Conservation (phyloP, 805 yeast genomes). For the Candida khao-thaluensis region DNA sequence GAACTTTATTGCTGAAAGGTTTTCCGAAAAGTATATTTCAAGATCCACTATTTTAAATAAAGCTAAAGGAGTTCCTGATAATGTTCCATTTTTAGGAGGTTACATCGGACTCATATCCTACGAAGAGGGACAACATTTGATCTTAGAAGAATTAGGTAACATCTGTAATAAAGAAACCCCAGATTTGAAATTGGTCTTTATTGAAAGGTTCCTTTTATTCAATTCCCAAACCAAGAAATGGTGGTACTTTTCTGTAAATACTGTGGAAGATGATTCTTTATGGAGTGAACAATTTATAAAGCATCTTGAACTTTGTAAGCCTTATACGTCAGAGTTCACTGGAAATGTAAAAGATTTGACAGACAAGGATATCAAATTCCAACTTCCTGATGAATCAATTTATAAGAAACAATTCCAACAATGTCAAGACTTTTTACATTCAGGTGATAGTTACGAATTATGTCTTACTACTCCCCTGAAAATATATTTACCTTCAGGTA, state of each 20-base stretch:
- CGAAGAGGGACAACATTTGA: conserved; percentile 70
- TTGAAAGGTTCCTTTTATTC: conserved; percentile 61
- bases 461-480: conserved; percentile 81
- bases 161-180: conserved; percentile 45
- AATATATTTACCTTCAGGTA: conserved; percentile 47
- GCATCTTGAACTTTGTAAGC: conserved; percentile 11
- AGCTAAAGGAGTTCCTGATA: conserved; percentile 21
- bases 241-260: conserved; percentile 53
- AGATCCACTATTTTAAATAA: conserved; percentile 25
- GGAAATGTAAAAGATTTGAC: conserved; percentile 26
- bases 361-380: conserved; percentile 24
- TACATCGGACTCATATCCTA: conserved; percentile 82
- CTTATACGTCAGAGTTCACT: not conserved
- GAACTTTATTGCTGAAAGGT: conserved; percentile 49
- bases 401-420: conserved; percentile 56
- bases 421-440: conserved; percentile 65
- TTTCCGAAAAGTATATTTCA: conserved; percentile 39
- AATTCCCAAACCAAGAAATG: conserved; percentile 47
- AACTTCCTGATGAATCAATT: conserved; percentile 50
- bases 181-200: conserved; percentile 70
- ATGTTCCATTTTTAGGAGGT: conserved; percentile 88
- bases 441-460: conserved; percentile 92
- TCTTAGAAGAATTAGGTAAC: conserved; percentile 32
- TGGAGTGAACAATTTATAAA: conserved; percentile 33
- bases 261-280: conserved; percentile 27